phyloP scores from a whole-genome alignment of 1,284 basidiomycete species.

The Fomitopsis betulina region DNA sequence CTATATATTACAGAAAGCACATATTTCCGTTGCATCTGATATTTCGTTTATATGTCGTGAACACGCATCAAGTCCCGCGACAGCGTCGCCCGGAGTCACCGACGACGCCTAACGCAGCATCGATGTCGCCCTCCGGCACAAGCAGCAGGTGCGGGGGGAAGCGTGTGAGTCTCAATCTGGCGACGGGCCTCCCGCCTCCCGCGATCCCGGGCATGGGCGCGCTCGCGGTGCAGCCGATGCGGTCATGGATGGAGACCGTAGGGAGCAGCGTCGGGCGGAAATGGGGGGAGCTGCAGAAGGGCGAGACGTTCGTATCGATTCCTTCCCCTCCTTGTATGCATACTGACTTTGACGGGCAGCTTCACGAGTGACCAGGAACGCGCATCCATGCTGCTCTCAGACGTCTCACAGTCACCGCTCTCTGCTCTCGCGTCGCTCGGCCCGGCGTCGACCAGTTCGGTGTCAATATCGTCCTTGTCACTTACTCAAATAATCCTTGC shows the following conservation, averaged over 20 bases:
- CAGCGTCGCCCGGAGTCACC: constrained; percentile 9
- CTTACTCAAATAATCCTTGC: too few species aligned
- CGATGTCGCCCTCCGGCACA: neutral
- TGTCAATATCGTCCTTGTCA: constrained; percentile 17
- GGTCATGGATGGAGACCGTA: constrained; percentile 47
- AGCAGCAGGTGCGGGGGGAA: constrained; percentile 8
- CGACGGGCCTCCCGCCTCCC: constrained; percentile 21
- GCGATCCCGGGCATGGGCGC: constrained; percentile 28
- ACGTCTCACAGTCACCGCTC: constrained; percentile 55
- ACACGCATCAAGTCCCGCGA: constrained; percentile 30
- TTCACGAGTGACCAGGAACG: constrained; percentile 61
- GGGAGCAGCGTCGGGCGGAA: constrained; percentile 46
- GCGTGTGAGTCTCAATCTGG: constrained; percentile 15
- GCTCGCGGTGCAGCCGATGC: constrained; percentile 17
- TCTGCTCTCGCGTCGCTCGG: constrained; percentile 40
- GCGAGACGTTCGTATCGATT: constrained; percentile 42
- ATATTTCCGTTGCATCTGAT: too few species aligned
- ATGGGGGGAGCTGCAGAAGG: constrained; percentile 53
- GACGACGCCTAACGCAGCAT: constrained; percentile 2
- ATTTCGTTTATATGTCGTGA: too few species aligned
- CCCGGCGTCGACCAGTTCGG: constrained; percentile 14
- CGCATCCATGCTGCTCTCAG: constrained; percentile 59
- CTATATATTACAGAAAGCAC: too few species aligned
- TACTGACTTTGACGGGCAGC: constrained; percentile 28
- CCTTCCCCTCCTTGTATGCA: constrained; percentile 2